These are phyloP conservation scores for Pythium guiyangense DNA, from an alignment of 352 stramenopile genomes.

Conservation along the genomic window DNA sequence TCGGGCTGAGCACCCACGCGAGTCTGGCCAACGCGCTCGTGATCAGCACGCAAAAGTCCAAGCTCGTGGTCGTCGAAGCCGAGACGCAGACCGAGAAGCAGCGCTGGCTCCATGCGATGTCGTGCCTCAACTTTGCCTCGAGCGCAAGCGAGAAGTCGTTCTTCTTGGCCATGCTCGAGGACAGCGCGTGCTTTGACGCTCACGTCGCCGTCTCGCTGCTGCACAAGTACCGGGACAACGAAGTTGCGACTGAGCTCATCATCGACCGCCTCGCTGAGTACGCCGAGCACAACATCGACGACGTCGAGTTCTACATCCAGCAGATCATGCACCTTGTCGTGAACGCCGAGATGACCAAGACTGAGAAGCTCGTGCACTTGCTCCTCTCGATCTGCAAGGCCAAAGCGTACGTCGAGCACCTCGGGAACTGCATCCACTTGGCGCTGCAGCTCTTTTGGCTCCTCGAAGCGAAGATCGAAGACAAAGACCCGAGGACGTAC, in stretches of 20 bases:
- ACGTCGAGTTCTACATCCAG: constrained; percentile 82
- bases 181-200: constrained; percentile 49
- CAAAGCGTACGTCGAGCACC: constrained; percentile 70
- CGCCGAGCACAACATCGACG: constrained; percentile 59
- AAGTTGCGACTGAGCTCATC: constrained; percentile 49
- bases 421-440: constrained; percentile 79
- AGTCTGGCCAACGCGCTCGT: constrained; percentile 53
- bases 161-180: constrained; percentile 52
- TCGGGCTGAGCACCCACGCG: constrained; percentile 26
- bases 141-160: constrained; percentile 44
- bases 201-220: constrained; percentile 64
- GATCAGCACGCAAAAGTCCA: constrained; percentile 70
- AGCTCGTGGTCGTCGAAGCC: constrained; percentile 59
- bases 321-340: constrained; percentile 75
- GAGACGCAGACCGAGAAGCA: constrained; percentile 73
- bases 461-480: constrained; percentile 70
- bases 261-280: constrained; percentile 65
- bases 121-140: constrained; percentile 53
- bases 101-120: constrained; percentile 71
- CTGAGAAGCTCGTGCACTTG: constrained; percentile 63
- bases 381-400: constrained; percentile 77
- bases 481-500: constrained; percentile 69
- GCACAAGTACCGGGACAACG: constrained; percentile 73
- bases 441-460: constrained; percentile 71
- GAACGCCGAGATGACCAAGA: constrained; percentile 53